phyloP scores from a whole-genome alignment of 371 early-diverging fungal species.

The Mucor lusitanicus region DNA sequence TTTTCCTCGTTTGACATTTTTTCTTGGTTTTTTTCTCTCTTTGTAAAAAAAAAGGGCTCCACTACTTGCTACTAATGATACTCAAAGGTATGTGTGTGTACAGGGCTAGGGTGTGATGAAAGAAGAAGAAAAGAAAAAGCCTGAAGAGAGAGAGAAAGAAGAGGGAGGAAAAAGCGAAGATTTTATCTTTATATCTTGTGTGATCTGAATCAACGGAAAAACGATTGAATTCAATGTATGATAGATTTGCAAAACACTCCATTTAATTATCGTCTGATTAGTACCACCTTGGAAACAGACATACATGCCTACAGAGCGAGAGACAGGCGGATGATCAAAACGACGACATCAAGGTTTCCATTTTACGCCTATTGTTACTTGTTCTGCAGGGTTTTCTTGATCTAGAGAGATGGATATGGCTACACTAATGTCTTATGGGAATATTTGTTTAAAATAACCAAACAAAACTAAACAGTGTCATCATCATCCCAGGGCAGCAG shows the following conservation, averaged over 20 bases:
- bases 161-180: neutral
- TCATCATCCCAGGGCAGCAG: neutral
- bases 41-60: neutral
- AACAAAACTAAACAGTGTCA: neutral
- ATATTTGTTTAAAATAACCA: neutral
- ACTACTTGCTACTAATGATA: neutral
- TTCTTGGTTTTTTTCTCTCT: neutral
- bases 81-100: neutral
- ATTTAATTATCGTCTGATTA: neutral
- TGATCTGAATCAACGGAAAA: conserved; percentile 1
- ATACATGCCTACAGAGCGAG: too few species aligned
- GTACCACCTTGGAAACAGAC: neutral
- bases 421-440: conserved; percentile 6
- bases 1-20: conserved; percentile 47
- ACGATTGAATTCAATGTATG: conserved; percentile 1
- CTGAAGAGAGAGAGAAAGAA: neutral
- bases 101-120: neutral
- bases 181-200: neutral
- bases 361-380: neutral
- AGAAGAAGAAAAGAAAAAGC: neutral
- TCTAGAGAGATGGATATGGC: neutral
- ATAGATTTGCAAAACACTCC: neutral
- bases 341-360: neutral
- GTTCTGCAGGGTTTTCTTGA: neutral
- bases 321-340: conserved; percentile 2